These are phyloP conservation scores for Sungouiella thailandica DNA, from an alignment of 805 yeast species.

Conservation along the genomic window DNA sequence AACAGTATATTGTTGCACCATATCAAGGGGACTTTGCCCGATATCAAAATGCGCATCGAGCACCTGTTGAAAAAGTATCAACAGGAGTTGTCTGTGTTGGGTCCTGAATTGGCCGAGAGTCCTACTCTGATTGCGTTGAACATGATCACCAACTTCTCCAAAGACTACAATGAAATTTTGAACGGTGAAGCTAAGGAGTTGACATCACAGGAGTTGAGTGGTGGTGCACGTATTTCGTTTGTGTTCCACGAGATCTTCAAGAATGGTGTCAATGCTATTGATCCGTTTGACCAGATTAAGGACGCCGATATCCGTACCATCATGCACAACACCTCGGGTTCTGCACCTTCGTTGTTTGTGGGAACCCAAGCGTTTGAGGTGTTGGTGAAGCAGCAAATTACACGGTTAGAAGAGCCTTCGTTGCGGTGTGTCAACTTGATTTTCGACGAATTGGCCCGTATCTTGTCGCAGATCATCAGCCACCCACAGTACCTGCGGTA, in stretches of 20 bases:
- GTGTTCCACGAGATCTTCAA: conserved; percentile 95
- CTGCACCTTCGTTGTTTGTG: conserved; percentile 91
- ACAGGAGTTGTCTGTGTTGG: conserved; percentile 66
- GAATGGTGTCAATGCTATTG: conserved; percentile 85
- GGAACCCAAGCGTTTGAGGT: conserved; percentile 98
- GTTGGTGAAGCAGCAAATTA: conserved; percentile 69
- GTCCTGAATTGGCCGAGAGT: conserved; percentile 85
- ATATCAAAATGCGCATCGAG: conserved; percentile 86
- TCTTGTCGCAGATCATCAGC: conserved; percentile 74
- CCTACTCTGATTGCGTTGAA: conserved; percentile 86
- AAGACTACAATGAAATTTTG: conserved; percentile 84
- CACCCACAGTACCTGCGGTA: conserved; percentile 83
- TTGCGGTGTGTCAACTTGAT: conserved; percentile 82
- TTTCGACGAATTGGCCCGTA: conserved; percentile 91
- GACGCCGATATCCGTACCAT: conserved; percentile 95
- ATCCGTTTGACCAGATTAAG: conserved; percentile 94
- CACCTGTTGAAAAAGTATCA: conserved; percentile 75
- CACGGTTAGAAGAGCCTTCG: conserved; percentile 91
- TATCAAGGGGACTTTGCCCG: conserved; percentile 66
- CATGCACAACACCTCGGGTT: conserved; percentile 94
- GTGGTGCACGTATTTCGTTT: conserved; percentile 96
- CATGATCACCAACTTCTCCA: conserved; percentile 88
- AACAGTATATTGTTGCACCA: conserved; percentile 85
- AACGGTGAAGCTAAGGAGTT: conserved; percentile 92
- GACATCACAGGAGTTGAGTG: conserved; percentile 84